Evolutionary conservation across 2,329 filamentous ascomycete species (phyloP).

Genomic region (Arthrobotrys musiformis): DNA sequence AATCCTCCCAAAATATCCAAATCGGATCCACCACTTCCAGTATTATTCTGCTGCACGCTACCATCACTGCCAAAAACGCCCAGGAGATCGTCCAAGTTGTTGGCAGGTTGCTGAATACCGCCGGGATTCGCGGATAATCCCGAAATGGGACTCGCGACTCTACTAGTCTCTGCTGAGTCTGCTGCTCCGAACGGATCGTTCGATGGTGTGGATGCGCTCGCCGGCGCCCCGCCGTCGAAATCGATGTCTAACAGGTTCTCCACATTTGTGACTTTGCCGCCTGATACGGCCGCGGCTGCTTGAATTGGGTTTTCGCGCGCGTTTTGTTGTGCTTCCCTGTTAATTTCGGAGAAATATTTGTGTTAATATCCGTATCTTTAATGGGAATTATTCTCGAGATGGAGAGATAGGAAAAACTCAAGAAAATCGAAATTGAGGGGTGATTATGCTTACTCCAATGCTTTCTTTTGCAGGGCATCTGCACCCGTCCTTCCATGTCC

Average conservation of each 20-base stretch:
- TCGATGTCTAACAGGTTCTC: conserved; percentile 97
- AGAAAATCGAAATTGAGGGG: neutral
- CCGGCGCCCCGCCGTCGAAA: conserved; percentile 91
- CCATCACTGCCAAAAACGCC: conserved; percentile 72
- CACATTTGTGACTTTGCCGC: conserved; percentile 72
- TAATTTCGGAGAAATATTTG: conserved; percentile 36
- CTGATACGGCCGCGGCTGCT: conserved; percentile 74
- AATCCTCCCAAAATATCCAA: conserved; percentile 82
- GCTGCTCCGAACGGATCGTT: conserved; percentile 66
- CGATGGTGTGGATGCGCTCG: conserved; percentile 78
- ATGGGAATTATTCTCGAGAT: neutral
- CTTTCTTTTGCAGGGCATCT: conserved; percentile 91
- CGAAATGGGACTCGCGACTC: conserved; percentile 75
- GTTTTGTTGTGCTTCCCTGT: conserved; percentile 85
- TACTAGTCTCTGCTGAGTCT: conserved; percentile 73
- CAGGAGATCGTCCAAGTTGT: conserved; percentile 84
- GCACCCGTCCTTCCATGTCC: conserved; percentile 94
- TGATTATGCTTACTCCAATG: conserved; percentile 77
- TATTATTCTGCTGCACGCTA: conserved; percentile 54
- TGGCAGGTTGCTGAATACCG: conserved; percentile 62
- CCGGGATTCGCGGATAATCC: conserved; percentile 61
- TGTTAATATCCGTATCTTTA: neutral
- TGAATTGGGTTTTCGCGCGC: conserved; percentile 94
- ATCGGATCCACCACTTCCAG: conserved; percentile 60
- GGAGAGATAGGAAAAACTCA: neutral